Evolutionary conservation across 495 filamentous ascomycete genomes (phyloP), one percentile per base, ranked within the genome.

Genomic region (Penicillium malachiteum): DNA sequence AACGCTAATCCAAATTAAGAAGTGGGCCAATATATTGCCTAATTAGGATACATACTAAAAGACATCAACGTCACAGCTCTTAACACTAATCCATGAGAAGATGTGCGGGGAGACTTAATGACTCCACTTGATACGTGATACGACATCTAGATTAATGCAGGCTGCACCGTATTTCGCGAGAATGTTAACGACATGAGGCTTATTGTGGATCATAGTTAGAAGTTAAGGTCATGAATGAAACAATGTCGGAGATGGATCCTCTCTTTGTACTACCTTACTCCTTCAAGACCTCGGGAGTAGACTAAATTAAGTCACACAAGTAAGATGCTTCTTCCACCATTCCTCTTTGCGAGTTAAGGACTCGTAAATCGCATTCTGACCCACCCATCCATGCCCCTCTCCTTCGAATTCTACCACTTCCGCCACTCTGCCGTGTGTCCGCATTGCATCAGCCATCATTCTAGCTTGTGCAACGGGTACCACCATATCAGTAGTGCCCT

Each of bases 401-500:
- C 74, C 76, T 43, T 74, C 62, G 54, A 76, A 73, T 7, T 74
- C 68, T 26, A 79, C 68, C 34, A 81, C 55, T 50, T 75, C 63
- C 3, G 77, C 77, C 38, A 74, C 65, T 17, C 69, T 54, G 3
- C 72, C 75, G 9, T 63, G 61, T n/a, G 56, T 56, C 50, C 63
- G 63, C 53, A 80, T 65, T 21, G 63, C 68, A 33, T 59, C 52
- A 16, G 65, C 65, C 69, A 82, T 79, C 41, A 70, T 71, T 35
- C 60, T 55, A 12, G 78, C 73, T 60, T 82, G 79, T 35, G 64
- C 64, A 21, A 78, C 62, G 12, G 78, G 78, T 37, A 81, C 79
- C 7, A 81, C 69, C 34, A 64, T 70, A 62, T 82, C 79, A 2
- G 48, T 58, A n/a, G 65, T 67, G 1, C 79, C 79, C 48, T 81